Percentiles rank a stretch among this genome's conserved stretches.
phyloP scores from a whole-genome alignment of 805 yeast genomes.

The Saccharomycopsis oosterbeekiorum region DNA sequence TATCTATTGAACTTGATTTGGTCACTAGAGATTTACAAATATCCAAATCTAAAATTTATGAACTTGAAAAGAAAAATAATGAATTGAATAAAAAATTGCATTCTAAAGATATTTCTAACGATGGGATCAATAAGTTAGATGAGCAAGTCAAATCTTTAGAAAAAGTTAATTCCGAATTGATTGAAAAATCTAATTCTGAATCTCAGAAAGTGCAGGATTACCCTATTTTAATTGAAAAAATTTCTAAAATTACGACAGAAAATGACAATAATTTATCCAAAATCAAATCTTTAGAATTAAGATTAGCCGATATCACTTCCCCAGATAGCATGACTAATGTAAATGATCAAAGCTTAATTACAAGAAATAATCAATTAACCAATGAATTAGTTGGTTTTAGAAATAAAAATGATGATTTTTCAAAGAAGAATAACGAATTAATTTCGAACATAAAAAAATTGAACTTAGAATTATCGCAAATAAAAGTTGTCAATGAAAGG shows the following conservation, averaged over 20 bases:
- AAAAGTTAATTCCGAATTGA: slow-evolving; percentile 19
- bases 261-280: slow-evolving; percentile 23
- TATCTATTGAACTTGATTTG: slow-evolving; percentile 38
- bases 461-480: slow-evolving; percentile 30
- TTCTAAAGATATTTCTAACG: not conserved
- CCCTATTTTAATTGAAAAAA: not conserved
- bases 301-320: slow-evolving; percentile 42
- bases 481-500: slow-evolving; percentile 42
- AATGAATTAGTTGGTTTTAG: slow-evolving; percentile 60
- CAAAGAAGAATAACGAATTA: slow-evolving; percentile 32
- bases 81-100: slow-evolving; percentile 56
- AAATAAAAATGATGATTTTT: slow-evolving; percentile 42
- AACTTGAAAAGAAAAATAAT: slow-evolving; percentile 70
- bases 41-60: slow-evolving; percentile 55
- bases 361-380: slow-evolving; percentile 64
- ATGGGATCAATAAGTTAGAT: slow-evolving; percentile 20
- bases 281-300: slow-evolving; percentile 34
- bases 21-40: slow-evolving; percentile 68
- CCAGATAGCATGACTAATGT: slow-evolving; percentile 40
- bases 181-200: slow-evolving; percentile 26
- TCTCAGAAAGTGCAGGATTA: slow-evolving; percentile 20
- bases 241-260: slow-evolving; percentile 18
- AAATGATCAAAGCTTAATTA: slow-evolving; percentile 52
- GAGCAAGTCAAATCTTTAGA: slow-evolving; percentile 23
- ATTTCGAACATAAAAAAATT: slow-evolving; percentile 29